Percentiles rank a stretch among this genome's conserved stretches.
Conservation (phyloP, 345 rosid genomes). For the thale cress (Arabidopsis thaliana) region DNA sequence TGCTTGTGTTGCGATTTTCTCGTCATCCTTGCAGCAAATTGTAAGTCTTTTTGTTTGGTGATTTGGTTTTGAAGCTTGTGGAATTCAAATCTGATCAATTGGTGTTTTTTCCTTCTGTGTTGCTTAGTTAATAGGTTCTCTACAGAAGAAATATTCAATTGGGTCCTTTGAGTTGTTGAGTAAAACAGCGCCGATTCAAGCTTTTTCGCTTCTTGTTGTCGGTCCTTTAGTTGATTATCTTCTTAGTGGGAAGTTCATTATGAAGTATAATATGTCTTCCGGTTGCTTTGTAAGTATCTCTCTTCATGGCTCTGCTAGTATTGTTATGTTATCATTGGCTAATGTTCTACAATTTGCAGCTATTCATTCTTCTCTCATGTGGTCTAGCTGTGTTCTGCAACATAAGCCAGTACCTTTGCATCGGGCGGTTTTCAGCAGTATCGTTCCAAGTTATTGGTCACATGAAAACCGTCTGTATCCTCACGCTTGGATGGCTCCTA, state of each 20-base stretch:
- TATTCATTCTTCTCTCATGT: constrained; percentile 82
- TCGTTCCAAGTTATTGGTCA: constrained; percentile 98
- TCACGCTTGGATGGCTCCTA: constrained; percentile 87
- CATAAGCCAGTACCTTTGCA: constrained; percentile 94
- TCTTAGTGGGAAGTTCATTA: constrained; percentile 70
- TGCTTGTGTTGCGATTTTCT: constrained; percentile 72
- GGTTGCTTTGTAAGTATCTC: constrained; percentile 71
- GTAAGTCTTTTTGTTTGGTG: constrained; percentile 52
- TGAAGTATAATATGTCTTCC: constrained; percentile 66
- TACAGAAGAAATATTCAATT: constrained; percentile 86
- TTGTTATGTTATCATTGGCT: neutral
- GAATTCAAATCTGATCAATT: constrained; percentile 6
- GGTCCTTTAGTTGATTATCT: constrained; percentile 85
- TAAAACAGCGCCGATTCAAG: constrained; percentile 94
- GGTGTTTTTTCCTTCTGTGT: neutral
- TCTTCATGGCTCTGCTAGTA: neutral
- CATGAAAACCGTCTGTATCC: constrained; percentile 94
- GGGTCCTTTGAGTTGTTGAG: constrained; percentile 91
- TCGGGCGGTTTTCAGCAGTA: constrained; percentile 88
- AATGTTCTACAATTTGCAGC: constrained; percentile 51
- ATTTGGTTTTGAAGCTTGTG: neutral
- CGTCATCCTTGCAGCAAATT: constrained; percentile 93
- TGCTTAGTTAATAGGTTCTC: constrained; percentile 84
- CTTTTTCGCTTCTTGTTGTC: constrained; percentile 72
- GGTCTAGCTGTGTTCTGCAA: constrained; percentile 94